Evolutionary conservation across 441 rosid genomes (phyloP).

Genomic region (Biscutella auriculata): DNA sequence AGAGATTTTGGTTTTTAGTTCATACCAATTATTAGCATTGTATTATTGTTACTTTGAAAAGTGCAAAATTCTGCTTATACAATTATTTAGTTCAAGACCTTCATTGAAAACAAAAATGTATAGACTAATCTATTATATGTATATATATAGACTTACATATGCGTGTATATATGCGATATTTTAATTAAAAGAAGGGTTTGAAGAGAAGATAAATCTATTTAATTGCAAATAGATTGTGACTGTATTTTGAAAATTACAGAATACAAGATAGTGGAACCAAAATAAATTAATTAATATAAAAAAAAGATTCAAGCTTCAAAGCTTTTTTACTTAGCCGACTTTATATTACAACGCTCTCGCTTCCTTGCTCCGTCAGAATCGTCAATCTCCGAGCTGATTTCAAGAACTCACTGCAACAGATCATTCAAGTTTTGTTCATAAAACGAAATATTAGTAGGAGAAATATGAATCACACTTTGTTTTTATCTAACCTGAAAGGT

Average conservation of each 20-base stretch:
- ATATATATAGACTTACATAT: too few relatives aligned
- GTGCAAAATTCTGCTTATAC: too few relatives aligned
- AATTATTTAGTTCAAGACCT: too few relatives aligned
- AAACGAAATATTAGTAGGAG: not conserved
- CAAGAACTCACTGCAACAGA: conserved; percentile 52
- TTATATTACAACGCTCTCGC: conserved; percentile 47
- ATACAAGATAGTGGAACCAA: conserved; percentile 13
- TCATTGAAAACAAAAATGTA: too few relatives aligned
- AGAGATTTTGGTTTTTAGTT: too few relatives aligned
- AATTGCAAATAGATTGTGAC: conserved; percentile 16
- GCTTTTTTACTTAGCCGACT: conserved; percentile 3
- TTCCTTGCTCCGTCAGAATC: conserved; percentile 52
- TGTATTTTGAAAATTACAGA: conserved; percentile 19
- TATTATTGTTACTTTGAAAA: too few relatives aligned
- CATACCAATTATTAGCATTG: too few relatives aligned
- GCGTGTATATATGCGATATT: too few relatives aligned
- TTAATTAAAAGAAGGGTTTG: not conserved
- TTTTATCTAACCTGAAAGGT: conserved; percentile 60
- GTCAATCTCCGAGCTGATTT: conserved; percentile 73
- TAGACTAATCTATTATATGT: too few relatives aligned
- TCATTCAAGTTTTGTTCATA: not conserved
- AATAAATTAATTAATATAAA: not conserved
- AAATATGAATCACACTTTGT: not conserved
- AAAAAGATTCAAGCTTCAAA: not conserved
- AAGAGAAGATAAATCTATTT: conserved; percentile 14